These are phyloP conservation scores for Blepharisma japonicum DNA, from an alignment of 73 alveolate species.

Conservation along the genomic window DNA sequence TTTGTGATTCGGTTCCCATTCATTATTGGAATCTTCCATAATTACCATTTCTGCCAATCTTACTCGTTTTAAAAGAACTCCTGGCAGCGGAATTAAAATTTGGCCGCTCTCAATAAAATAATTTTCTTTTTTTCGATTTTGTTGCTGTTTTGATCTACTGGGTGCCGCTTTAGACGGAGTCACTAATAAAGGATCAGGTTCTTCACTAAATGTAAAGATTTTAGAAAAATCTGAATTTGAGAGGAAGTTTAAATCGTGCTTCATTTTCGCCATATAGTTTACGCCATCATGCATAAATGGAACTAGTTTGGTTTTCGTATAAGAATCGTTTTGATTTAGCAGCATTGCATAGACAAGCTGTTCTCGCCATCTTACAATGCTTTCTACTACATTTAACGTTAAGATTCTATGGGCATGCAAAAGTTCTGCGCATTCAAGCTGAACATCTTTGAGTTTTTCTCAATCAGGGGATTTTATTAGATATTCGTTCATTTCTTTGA, in stretches of 20 bases:
- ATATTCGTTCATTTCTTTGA: slow-evolving; percentile 43
- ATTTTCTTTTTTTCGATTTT: neutral
- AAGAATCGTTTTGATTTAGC: slow-evolving; percentile 23
- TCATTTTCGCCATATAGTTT: slow-evolving; percentile 58
- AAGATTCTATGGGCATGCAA: slow-evolving; percentile 57
- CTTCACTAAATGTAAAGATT: slow-evolving; percentile 43
- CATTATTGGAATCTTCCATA: slow-evolving; percentile 16
- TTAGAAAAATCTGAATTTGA: slow-evolving; percentile 31
- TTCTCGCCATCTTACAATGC: slow-evolving; percentile 48
- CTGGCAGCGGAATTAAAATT: neutral
- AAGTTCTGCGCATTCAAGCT: slow-evolving; percentile 39
- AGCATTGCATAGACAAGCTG: slow-evolving; percentile 29
- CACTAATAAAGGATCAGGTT: slow-evolving; percentile 58
- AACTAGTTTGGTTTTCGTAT: slow-evolving; percentile 29
- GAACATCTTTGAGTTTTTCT: neutral
- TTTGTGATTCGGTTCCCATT: neutral
- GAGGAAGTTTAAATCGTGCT: slow-evolving; percentile 46
- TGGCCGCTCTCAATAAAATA: neutral
- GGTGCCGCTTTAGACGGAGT: slow-evolving; percentile 32
- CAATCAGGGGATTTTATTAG: slow-evolving; percentile 31
- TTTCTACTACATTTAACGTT: slow-evolving; percentile 52
- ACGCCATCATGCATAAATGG: slow-evolving; percentile 56
- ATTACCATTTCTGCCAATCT: neutral
- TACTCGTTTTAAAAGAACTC: slow-evolving; percentile 7
- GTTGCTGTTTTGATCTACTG: neutral